A percentile compares a stretch with the other conserved stretches of the same genome.
Conservation (phyloP, 208 protist genomes). For the Trypanosoma lewisi region DNA sequence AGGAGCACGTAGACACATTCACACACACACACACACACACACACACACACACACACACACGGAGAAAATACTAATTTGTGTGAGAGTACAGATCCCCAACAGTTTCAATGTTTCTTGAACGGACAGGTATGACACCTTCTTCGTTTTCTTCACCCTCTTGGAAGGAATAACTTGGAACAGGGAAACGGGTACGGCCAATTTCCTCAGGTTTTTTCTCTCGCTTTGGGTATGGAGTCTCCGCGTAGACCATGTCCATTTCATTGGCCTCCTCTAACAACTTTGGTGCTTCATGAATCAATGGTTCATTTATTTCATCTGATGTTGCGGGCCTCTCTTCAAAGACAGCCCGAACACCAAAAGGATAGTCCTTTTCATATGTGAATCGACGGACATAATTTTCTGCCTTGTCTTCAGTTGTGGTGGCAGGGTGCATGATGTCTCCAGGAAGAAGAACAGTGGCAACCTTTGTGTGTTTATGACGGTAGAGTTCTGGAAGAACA, state of each 20-base stretch:
- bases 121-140: constrained; percentile 65
- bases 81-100: constrained; percentile 28
- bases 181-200: constrained; percentile 46
- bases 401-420: constrained; percentile 60
- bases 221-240: constrained; percentile 62
- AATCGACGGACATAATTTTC: constrained; percentile 74
- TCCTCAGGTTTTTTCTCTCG: constrained; percentile 30
- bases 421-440: constrained; percentile 65
- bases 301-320: constrained; percentile 33
- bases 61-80: constrained; percentile 20
- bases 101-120: constrained; percentile 40
- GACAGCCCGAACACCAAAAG: constrained; percentile 79
- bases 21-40: no score
- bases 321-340: constrained; percentile 78
- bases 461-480: constrained; percentile 66
- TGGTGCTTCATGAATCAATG: constrained; percentile 47
- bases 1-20: no score
- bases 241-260: constrained; percentile 80
- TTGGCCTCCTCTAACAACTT: constrained; percentile 80
- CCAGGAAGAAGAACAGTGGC: constrained; percentile 83
- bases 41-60: background rate
- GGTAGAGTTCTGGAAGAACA: constrained; percentile 68
- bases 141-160: constrained; percentile 70
- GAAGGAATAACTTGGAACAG: constrained; percentile 62
- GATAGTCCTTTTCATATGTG: constrained; percentile 83